A percentile compares a stretch with the other conserved stretches of the same genome.
Conservation (phyloP, 208 protist genomes). For the Trypanosoma vivax region DNA sequence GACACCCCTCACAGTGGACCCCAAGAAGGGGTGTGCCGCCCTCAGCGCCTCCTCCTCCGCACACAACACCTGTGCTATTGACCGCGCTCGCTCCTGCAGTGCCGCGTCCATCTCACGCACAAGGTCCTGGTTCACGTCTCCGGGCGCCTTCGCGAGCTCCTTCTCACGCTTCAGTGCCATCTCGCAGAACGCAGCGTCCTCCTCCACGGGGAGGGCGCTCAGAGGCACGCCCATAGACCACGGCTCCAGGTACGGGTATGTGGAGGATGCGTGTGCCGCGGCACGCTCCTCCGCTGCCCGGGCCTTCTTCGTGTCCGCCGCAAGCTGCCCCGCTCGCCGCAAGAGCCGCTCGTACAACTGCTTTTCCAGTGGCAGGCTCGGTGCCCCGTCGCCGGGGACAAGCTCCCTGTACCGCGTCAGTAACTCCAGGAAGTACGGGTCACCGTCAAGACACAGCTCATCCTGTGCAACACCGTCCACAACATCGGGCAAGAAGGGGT, state of each 20-base stretch:
- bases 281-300: too few species aligned
- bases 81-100: neutral
- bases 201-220: conserved; percentile 29
- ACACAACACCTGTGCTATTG: neutral
- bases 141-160: neutral
- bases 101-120: neutral
- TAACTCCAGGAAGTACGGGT: neutral
- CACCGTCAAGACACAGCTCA: neutral
- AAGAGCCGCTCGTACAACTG: too few species aligned
- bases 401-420: neutral
- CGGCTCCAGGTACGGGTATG: conserved; percentile 4
- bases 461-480: neutral
- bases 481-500: neutral
- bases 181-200: conserved; percentile 15
- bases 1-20: neutral
- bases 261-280: conserved; percentile 11
- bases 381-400: too few species aligned
- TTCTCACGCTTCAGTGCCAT: neutral
- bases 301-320: too few species aligned
- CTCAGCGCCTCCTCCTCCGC: neutral
- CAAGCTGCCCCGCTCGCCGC: too few species aligned
- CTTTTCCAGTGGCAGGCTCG: too few species aligned
- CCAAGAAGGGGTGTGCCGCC: neutral
- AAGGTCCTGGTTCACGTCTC: neutral
- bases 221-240: neutral